Base-by-base conservation (phyloP, 176 grass and related monocot species). In the Guadua angustifolia region DNA sequence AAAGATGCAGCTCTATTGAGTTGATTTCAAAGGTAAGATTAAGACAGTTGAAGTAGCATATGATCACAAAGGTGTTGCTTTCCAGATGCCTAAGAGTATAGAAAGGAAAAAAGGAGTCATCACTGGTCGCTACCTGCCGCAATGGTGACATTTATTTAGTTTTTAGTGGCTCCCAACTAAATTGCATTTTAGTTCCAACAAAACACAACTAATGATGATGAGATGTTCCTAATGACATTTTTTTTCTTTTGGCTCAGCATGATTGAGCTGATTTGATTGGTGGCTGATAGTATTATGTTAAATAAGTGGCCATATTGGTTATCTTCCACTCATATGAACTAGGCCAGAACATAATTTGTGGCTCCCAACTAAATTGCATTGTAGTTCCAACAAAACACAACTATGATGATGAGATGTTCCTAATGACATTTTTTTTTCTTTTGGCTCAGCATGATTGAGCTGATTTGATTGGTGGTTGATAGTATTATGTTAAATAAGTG, bases 31-130 rank as follows among this genome's bases (percentile, higher is more conserved):
- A n/a, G 21, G 8, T 56, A 56, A 55, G 6, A 55, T 55, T 55
- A 18, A 55, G 52, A 56, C 9, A 21, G 7, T 56, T n/a, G 53
- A 9, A 8, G 18, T 56, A n/a, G 53, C 53, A 66, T 55, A 12
- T 2, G 25, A 10, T 53, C 17, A 21, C 71, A 85, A 55, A 69
- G 56, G 35, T 69, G 61, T 68, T 66, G 21, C 82, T 68, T 68
- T 66, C 55, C 22, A 55, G 32, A 69, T 22, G 64, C 72, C 49
- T 35, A 52, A 45, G 36, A 57, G 49, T 69, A 68, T 47, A 57
- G 7, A 35, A 77, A 77, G 18, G 51, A 56, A 52, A 40, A 42
- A 42, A 71, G 52, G 40, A 35, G 35, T 25, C 33, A 39, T 42
- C 52, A 40, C 68, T 47, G 46, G 19, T 46, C 19, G 57, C 40